Evolutionary conservation across 2,329 filamentous ascomycete genomes (phyloP).

Genomic region (Colletotrichum salicis): DNA sequence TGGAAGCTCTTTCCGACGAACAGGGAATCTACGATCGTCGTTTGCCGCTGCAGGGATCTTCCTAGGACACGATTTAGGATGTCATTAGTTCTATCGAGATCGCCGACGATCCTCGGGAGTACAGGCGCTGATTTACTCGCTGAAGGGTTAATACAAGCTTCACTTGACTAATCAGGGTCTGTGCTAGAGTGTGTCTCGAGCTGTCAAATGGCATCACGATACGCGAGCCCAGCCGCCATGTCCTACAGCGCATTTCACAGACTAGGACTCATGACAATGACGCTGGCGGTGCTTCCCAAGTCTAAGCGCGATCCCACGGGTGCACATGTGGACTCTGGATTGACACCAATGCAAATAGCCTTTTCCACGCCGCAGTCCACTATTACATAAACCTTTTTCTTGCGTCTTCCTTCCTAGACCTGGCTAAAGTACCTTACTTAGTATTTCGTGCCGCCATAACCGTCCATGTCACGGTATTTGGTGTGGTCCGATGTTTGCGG

Average conservation of each 20-base stretch:
- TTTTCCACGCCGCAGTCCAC: too few relatives aligned
- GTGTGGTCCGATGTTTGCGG: neutral
- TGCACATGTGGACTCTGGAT: neutral
- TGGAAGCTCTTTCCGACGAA: neutral
- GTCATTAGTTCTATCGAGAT: neutral
- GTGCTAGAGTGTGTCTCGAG: neutral
- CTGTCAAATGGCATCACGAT: neutral
- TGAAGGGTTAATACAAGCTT: neutral
- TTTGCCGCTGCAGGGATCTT: neutral
- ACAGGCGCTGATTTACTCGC: neutral
- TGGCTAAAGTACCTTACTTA: neutral
- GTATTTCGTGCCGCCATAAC: neutral
- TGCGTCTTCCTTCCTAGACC: neutral
- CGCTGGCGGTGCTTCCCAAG: neutral
- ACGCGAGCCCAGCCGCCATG: neutral
- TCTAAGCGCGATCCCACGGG: too few relatives aligned
- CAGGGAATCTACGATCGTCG: neutral
- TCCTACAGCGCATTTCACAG: neutral
- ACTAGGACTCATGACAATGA: neutral
- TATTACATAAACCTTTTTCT: neutral
- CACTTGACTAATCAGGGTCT: neutral
- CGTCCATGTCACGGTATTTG: neutral
- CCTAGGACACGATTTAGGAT: neutral
- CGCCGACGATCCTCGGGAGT: neutral
- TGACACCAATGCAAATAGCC: too few relatives aligned